phyloP scores from a whole-genome alignment of 1,284 basidiomycete species.

The Blastosporella zonata region DNA sequence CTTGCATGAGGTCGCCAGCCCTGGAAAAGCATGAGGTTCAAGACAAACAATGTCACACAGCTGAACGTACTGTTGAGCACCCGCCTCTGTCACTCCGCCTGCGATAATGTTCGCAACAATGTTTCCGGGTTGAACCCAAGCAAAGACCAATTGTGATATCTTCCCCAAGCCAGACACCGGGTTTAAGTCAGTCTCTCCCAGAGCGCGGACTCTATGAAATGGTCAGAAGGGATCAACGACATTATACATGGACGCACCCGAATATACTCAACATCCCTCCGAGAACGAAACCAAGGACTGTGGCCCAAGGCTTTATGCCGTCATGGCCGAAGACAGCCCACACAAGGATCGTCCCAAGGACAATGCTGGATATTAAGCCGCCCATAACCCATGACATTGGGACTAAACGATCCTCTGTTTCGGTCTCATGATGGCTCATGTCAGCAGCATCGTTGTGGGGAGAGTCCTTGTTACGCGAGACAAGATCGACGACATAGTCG shows the following conservation, averaged over 20 bases:
- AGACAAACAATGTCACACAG: background rate
- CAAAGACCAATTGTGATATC: constrained; percentile 92
- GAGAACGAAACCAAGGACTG: constrained; percentile 78
- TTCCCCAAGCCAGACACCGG: constrained; percentile 95
- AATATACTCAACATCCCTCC: constrained; percentile 85
- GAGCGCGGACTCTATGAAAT: constrained; percentile 69
- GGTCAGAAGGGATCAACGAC: background rate
- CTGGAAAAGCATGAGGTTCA: constrained; percentile 36
- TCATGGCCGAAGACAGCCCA: constrained; percentile 87
- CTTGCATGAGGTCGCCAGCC: constrained; percentile 98
- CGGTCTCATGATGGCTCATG: constrained; percentile 66
- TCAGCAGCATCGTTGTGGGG: constrained; percentile 20
- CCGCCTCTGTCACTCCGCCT: constrained; percentile 94
- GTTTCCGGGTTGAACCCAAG: constrained; percentile 91
- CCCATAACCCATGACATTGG: constrained; percentile 75
- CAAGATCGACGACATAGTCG: constrained; percentile 47
- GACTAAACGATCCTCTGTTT: constrained; percentile 80
- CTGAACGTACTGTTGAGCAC: constrained; percentile 82
- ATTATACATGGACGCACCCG: constrained; percentile 52
- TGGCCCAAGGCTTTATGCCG: constrained; percentile 94
- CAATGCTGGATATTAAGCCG: constrained; percentile 65
- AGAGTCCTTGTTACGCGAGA: constrained; percentile 26
- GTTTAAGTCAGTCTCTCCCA: constrained; percentile 93
- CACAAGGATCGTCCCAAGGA: constrained; percentile 75
- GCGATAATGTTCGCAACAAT: constrained; percentile 96